Evolutionary conservation across 1,284 basidiomycete species (phyloP), one percentile per base, ranked within the genome.

Genomic region (Sporisorium scitamineum): DNA sequence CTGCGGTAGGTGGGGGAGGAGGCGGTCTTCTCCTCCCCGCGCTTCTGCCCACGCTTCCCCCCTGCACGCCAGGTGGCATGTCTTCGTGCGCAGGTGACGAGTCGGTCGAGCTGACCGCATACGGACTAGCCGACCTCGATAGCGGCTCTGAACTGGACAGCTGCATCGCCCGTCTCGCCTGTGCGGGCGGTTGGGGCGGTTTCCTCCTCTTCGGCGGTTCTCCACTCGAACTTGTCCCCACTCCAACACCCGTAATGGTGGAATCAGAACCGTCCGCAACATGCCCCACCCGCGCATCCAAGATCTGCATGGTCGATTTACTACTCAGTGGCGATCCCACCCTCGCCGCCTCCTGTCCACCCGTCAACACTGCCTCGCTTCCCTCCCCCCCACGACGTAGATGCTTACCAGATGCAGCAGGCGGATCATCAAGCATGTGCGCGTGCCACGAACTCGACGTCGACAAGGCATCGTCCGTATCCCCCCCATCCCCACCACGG

Each of bases 371-470:
- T 34, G 34, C 11, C 11, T 34, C 34, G 34, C 14, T 11, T 8
- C 34, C 44, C 18, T 20, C 51, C 4, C 13, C 32, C 7, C 24
- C n/a, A n/a, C n/a, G n/a, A n/a, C n/a, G n/a, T n/a, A n/a, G 31
- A 8, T 34, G 44, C 32, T 58, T 61, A 16, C 57, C 58, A 6
- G 53, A 61, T 18, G 50, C 50, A 5, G 24, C 6, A 10, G 54
- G 41, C 0, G 50, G 65, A n/a, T 68, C 61, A 18, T 78, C 68
- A 1, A 65, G 24, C 76, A 76, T 75, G 29, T 78, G 68, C 16
- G 76, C 76, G 37, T 78, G 76, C 76, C 76, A 78, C 37, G 68
- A 71, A n/a, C 64, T 69, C 9, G 57, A 39, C 5, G 61, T 61
- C 0, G 68, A 71, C 24, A 64, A 8, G 10, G 61, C 53, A 20